Base-by-base conservation (phyloP, 768 basidiomycete genomes). In the Gloeophyllum trabeum region DNA sequence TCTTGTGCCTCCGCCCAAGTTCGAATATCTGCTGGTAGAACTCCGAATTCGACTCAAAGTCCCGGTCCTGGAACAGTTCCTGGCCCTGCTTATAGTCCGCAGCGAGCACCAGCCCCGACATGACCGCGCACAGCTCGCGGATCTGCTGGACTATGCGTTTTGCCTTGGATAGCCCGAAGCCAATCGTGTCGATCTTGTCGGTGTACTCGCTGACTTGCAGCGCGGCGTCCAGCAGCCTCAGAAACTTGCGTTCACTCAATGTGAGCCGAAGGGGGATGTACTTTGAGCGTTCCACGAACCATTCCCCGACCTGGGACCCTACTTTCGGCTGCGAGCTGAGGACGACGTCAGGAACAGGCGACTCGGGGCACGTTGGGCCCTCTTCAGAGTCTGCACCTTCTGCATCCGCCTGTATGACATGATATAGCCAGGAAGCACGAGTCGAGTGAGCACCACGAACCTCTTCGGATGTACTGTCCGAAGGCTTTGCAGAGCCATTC, bases 1-100 rank as follows among this genome's bases (percentile, higher is more conserved):
- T 90, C 58, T 90, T 90, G 55, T 89, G 84, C 44, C 87, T 70
- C 39, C 86, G 67, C 16, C 88, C 86, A 19, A 90, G 70, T 60
- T 90, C 87, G 48, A 90, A 90, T 20, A 89, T 69, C 12, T 67
- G 61, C 45, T 87, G 84, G 53, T 81, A 91, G 54, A 90, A 91
- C 5, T 79, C 76, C 14, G 75, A 76, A 51, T 91, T 91, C 12
- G 75, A 68, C 46, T 82, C 67, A 54, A 91, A 91, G 56, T 91
- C 84, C 18, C 84, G 75, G 47, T 87, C 81, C 30, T 74, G 63
- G 57, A 91, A 90, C 13, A 91, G 70, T 47, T 88, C 82, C 50
- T 91, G 87, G n/a, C 88, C 88, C 48, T 75, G 72, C 59, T 87
- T 90, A 57, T 91, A 91, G 59, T 91, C 86, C 12, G 86, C 82